Evolutionary conservation across 441 rosid genomes (phyloP).

Genomic region (Arabidopsis lyrata): DNA sequence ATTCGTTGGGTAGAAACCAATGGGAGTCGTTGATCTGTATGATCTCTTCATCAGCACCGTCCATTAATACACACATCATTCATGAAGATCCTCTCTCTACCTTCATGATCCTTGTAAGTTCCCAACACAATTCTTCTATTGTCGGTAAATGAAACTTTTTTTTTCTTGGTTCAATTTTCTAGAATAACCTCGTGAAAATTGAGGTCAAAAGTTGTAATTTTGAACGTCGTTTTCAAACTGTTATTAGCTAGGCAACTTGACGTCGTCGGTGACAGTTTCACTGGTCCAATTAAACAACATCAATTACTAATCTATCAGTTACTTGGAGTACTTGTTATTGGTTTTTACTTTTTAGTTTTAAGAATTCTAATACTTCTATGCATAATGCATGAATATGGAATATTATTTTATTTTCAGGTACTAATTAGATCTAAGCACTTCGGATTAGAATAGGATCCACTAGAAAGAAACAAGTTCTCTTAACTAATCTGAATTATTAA

Average conservation of each 20-base stretch:
- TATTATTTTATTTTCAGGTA: neutral
- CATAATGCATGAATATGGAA: neutral
- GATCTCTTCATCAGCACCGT: conserved; percentile 65
- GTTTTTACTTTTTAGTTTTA: neutral
- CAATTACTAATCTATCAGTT: neutral
- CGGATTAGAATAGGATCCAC: conserved; percentile 1
- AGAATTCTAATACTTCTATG: neutral
- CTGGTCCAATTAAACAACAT: conserved; percentile 27
- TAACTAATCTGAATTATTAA: neutral
- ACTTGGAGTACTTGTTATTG: neutral
- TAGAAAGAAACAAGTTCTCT: neutral
- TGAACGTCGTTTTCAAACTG: conserved; percentile 34
- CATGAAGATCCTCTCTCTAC: conserved; percentile 76
- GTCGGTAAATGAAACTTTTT: conserved; percentile 6
- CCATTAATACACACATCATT: conserved; percentile 57
- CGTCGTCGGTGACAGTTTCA: conserved; percentile 39
- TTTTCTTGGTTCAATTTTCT: neutral
- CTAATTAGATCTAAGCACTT: conserved; percentile 2
- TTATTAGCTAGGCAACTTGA: conserved; percentile 34
- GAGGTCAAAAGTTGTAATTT: neutral
- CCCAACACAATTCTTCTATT: neutral
- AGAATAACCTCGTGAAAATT: neutral
- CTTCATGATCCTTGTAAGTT: conserved; percentile 73
- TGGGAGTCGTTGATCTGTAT: conserved; percentile 90
- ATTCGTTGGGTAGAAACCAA: conserved; percentile 85